Base-by-base conservation (phyloP, 352 stramenopile genomes). In the Pythium insidiosum region DNA sequence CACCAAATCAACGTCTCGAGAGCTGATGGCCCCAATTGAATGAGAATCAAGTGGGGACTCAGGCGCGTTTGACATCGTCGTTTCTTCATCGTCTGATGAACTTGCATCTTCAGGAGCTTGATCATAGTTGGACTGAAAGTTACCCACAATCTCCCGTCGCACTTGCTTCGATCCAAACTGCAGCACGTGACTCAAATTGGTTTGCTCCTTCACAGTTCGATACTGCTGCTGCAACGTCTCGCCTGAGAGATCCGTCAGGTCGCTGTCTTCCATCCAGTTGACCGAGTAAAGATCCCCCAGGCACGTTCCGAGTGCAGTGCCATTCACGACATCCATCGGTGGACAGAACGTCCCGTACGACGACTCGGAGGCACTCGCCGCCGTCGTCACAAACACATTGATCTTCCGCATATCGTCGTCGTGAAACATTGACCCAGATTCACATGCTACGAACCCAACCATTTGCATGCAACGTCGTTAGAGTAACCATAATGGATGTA, bases 221-320 rank as follows among this genome's bases (percentile, higher is more conserved):
- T 73, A 95, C 61, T 96, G 87, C 24, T 79, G 65, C 29, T 60
- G 66, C 15, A 96, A 58, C 6, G 80, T 82, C 47, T 96, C 83
- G 13, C 43, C 61, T 11, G 82, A 86, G 18, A 94, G 50, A 46
- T 89, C 75, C 7, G 76, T 86, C n/a, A 71, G 60, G 47, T 96
- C 84, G 48, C 76, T 93, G 62, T 96, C 83, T 52, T 96, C 81
- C 76, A 96, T 94, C 82, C 83, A 96, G 36, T 92, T 94, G 16
- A 96, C 66, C 20, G 84, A 95, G 64, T 95, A 95, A 24, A 94
- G 40, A 49, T 96, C 84, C n/a, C 84, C 87, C 0, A 95, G 63
- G 34, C 87, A 96, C 13, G 83, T 89, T 10, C 63, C 67, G 18
- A 96, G 57, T 3, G 71, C 37, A 33, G 77, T 67, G 7, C 75